Percentiles rank a stretch among this genome's conserved stretches.
Evolutionary conservation across 2,329 filamentous ascomycete genomes (phyloP).

Genomic region (Arthrobotrys megalospora): DNA sequence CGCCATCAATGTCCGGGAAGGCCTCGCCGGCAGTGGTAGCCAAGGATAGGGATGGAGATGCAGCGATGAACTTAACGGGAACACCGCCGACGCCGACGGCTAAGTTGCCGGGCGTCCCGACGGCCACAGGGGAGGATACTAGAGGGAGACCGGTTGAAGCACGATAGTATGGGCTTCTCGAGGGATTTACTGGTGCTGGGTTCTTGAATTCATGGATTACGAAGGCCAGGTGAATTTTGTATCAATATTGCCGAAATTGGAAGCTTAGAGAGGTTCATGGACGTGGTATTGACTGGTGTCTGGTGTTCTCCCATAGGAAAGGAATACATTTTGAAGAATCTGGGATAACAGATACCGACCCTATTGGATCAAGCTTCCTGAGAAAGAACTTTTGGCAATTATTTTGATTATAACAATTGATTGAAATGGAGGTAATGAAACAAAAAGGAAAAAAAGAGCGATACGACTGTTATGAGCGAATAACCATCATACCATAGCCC

Average conservation of each 20-base stretch:
- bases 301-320: not conserved
- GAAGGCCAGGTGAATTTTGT: not conserved
- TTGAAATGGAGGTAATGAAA: constrained; percentile 18
- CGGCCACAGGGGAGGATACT: constrained; percentile 38
- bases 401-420: not conserved
- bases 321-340: too few relatives aligned
- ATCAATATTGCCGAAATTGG: constrained; percentile 21
- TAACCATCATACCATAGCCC: constrained; percentile 10
- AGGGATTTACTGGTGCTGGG: not conserved
- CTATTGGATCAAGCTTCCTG: not conserved
- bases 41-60: constrained; percentile 52
- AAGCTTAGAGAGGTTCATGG: not conserved
- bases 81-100: constrained; percentile 35
- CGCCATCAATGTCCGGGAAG: constrained; percentile 59
- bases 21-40: constrained; percentile 37
- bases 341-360: too few relatives aligned
- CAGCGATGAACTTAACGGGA: constrained; percentile 38
- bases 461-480: constrained; percentile 52
- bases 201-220: not conserved
- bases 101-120: constrained; percentile 12
- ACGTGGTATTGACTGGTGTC: constrained; percentile 14
- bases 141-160: constrained; percentile 55
- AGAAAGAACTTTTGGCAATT: not conserved
- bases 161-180: constrained; percentile 36
- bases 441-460: constrained; percentile 10